Evolutionary conservation across 1,284 basidiomycete genomes (phyloP), one percentile per base, ranked within the genome.

Genomic region (Leccinum pallidistipes): DNA sequence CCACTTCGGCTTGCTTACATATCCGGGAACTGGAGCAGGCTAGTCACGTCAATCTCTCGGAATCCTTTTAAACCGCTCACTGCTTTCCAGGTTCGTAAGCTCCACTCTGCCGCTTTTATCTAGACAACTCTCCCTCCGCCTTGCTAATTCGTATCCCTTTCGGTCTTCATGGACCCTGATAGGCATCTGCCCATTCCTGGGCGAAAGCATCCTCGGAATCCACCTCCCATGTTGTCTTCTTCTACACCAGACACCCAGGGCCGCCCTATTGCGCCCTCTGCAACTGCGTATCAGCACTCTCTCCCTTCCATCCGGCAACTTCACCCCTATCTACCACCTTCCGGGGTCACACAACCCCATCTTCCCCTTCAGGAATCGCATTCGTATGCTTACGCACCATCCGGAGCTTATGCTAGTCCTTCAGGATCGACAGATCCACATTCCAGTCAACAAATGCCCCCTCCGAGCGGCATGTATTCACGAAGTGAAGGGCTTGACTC

Each of bases 251-350:
- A 74, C 51, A 54, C 65, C 10, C 75, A 69, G 16, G 56, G 66
- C n/a, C 74, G 73, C 38, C 55, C 64, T n/a, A 65, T 73, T 58
- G 61, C 60, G 0, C 63, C 70, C 45, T 59, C 74, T 27, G 43
- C 62, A 11, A 27, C 66, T 3, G 10, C 65, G 0, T 76, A 76
- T 36, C 72, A 67, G 34, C 78, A 70, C 5, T 76, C 78, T 11
- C 77, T 90, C 34, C 87, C 88, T 11, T 84, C 88, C 55, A 89
- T 90, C 67, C 83, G 83, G 58, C 82, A 87, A 36, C 77, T 88
- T 27, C 84, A 87, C 68, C 84, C 84, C 24, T 83, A 84, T 73
- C 79, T 87, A 24, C 82, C 83, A 2, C 82, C 77, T 38, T 75
- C 77, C 10, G 70, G 68, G 7, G 51, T 64, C 18, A 43, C 65